Base-by-base conservation (phyloP, 345 rosid genomes). In the Boechera retrofracta region DNA sequence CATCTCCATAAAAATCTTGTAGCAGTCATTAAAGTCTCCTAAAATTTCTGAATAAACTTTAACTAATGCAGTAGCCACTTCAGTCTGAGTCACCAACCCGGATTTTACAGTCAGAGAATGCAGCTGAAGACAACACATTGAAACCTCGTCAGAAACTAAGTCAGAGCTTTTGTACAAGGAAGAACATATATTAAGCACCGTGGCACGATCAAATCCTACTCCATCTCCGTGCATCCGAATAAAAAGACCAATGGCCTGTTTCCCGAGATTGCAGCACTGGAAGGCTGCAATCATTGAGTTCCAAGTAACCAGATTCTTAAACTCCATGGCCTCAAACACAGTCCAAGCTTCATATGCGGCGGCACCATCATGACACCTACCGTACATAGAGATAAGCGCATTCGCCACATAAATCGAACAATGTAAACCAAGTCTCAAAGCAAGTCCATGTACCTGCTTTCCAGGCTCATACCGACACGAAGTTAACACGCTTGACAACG, bases 201-300 rank as follows among this genome's bases (percentile, higher is more conserved):
- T 87, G 26, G 87, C 94, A 36, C 93, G 89, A 80, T 91, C 91
- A 80, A 88, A 86, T 51, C 87, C 88, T 21, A 85, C 51, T 28
- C 89, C 89, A 16, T 73, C 79, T 6, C 76, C 32, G 15, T 79
- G 83, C 97, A 89, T 94, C 74, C 70, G 74, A 52, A 48, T 35
- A 69, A 91, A 91, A 73, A 91, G 71, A 6, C 39, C 13, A 42
- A 89, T 16, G 31, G 86, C 93, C 55, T 63, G 78, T 44, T 39
- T 64, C 72, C 85, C 88, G 15, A 84, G 83, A 52, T 81, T 86
- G 26, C 83, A 74, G 11, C 72, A 36, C 62, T 78, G 91, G 67
- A 89, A 86, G 72, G 88, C 92, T 3, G 94, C 87, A 78, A 89
- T 82, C 91, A 91, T 87, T 5, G 97, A 89, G 61, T 93, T 91